Evolutionary conservation across 352 stramenopile genomes (phyloP), one percentile per base, ranked within the genome.

Genomic region (Phytophthora sp.): DNA sequence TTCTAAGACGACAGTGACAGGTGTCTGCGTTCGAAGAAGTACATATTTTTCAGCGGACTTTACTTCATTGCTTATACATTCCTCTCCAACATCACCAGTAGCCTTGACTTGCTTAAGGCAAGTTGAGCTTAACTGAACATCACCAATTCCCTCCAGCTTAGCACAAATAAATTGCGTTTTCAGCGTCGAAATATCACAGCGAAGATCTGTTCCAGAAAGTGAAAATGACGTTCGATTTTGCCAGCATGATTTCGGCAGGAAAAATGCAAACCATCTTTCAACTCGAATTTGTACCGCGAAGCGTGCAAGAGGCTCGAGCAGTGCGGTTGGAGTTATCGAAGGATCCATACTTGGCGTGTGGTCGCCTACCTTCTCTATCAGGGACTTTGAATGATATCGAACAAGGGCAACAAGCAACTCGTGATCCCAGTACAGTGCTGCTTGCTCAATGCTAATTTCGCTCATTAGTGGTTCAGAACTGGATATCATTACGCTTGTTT

Each of bases 361-460:
- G 12, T 15, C 12, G 7, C 9, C 20, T 21, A 38, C 31, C n/a
- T 62, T 48, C 4, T 6, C 13, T 20, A 24, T 57, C 9, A 27
- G 17, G 13, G 58, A 23, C 18, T 44, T 57, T 0, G 87, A 56
- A 32, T 90, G 86, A 13, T 84, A 89, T 2, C 62, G 70, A 49
- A 89, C 78, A 15, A 92, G 54, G 3, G 76, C 73, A 37, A 83
- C 80, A 7, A 92, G 46, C 20, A 91, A 58, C 11, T 89, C 77
- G 28, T 91, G 80, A 42, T 92, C 82, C 84, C 84, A 92, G 43
- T 91, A 92, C 4, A 91, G 2, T 1, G 74, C 70, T 5, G 79
- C 67, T 60, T 84, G 82, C 28, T 89, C 65, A 3, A 76, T 49
- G 15, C 74, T 76, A 7, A 91, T 43, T 54, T 80, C 82, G 3